These are phyloP conservation scores for Psilocybe cyanescens DNA, from an alignment of 768 basidiomycete species.

Conservation along the genomic window DNA sequence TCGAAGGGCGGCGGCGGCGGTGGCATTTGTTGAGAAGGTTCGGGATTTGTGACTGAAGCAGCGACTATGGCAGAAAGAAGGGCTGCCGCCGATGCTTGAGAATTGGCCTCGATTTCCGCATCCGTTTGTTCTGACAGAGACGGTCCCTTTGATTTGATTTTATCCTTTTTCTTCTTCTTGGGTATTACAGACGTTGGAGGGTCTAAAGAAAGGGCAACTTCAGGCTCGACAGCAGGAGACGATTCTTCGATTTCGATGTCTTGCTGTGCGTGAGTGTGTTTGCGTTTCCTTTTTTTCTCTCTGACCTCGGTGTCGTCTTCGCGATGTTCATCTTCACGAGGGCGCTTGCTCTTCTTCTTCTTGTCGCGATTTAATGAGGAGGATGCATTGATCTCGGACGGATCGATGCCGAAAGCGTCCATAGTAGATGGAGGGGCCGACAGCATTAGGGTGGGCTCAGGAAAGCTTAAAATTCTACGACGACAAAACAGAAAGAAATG, in stretches of 20 bases:
- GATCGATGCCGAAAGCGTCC: slow-evolving; percentile 22
- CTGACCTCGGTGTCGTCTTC: slow-evolving; percentile 16
- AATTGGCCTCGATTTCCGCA: slow-evolving; percentile 36
- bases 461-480: slow-evolving; percentile 15
- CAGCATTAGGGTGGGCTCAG: slow-evolving; percentile 51
- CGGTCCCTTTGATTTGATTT: slow-evolving; percentile 33
- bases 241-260: slow-evolving; percentile 3
- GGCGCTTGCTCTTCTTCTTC: slow-evolving; percentile 42
- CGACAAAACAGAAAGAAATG: slow-evolving; percentile 7
- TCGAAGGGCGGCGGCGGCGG: slow-evolving; percentile 37
- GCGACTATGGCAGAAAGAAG: slow-evolving; percentile 70
- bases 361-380: slow-evolving; percentile 13
- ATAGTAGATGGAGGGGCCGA: slow-evolving; percentile 25
- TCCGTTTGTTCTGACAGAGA: slow-evolving; percentile 26
- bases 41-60: slow-evolving; percentile 58
- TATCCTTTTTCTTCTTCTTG: slow-evolving; percentile 35
- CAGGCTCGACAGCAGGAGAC: not conserved
- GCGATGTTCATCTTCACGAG: slow-evolving; percentile 29
- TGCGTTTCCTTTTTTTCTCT: slow-evolving; percentile 39
- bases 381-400: slow-evolving; percentile 16
- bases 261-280: slow-evolving; percentile 28
- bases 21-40: slow-evolving; percentile 25
- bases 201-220: slow-evolving; percentile 1
- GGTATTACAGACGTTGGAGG: slow-evolving; percentile 9
- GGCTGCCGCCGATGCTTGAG: slow-evolving; percentile 56